phyloP scores from a whole-genome alignment of 1,284 basidiomycete species.

The Violaceomyces palustris region DNA sequence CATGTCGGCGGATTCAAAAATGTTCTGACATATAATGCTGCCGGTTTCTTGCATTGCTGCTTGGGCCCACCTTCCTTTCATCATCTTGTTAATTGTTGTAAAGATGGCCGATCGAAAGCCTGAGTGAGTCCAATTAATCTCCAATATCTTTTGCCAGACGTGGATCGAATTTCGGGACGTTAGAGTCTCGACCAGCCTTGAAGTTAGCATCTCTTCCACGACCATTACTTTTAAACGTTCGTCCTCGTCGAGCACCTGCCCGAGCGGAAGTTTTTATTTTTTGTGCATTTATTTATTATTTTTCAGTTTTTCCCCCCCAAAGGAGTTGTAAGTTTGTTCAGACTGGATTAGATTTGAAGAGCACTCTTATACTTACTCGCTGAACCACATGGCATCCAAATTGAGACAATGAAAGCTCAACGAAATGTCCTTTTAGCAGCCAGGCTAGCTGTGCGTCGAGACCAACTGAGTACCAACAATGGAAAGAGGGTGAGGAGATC shows the following conservation, averaged over 20 bases:
- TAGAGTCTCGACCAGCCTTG: slow-evolving; percentile 32
- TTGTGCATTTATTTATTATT: no score
- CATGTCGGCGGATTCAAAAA: slow-evolving; percentile 39
- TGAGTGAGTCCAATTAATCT: slow-evolving; percentile 28
- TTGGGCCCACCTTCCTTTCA: slow-evolving; percentile 36
- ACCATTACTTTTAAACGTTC: slow-evolving; percentile 17
- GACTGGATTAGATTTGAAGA: no score
- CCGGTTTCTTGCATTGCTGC: slow-evolving; percentile 43
- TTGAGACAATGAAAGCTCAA: slow-evolving; percentile 35
- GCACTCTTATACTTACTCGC: slow-evolving; percentile 5
- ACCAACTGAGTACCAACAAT: slow-evolving; percentile 6
- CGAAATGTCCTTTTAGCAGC: slow-evolving; percentile 28
- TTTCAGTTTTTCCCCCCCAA: no score
- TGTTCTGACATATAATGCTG: slow-evolving; percentile 44
- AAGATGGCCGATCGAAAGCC: slow-evolving; percentile 27
- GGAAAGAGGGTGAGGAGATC: not conserved
- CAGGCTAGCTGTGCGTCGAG: slow-evolving; percentile 13
- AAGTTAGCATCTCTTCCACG: slow-evolving; percentile 34
- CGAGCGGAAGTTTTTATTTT: no score
- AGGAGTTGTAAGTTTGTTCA: no score
- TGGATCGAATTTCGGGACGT: slow-evolving; percentile 41
- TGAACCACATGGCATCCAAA: slow-evolving; percentile 47
- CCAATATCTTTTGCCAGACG: slow-evolving; percentile 42
- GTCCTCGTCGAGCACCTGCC: slow-evolving; percentile 27
- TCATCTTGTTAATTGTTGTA: slow-evolving; percentile 28